Evolutionary conservation across 2,329 filamentous ascomycete species (phyloP).

Genomic region (Diplodia corticola): DNA sequence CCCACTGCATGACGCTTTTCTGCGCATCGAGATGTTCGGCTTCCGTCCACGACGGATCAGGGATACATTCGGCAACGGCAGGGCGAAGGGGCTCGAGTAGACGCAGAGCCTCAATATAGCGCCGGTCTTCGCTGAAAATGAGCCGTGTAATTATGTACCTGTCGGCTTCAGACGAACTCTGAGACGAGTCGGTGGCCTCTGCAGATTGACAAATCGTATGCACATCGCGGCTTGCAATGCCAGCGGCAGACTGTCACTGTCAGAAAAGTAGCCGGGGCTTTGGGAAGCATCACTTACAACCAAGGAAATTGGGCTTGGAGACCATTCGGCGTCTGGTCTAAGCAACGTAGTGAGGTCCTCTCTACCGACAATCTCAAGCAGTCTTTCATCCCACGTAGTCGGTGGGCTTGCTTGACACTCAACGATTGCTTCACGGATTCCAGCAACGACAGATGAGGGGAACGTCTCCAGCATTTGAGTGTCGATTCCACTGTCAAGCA

Average conservation of each 20-base stretch:
- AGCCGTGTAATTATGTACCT: constrained; percentile 77
- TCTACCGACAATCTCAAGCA: constrained; percentile 76
- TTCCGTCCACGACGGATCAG: constrained; percentile 77
- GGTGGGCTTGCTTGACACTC: constrained; percentile 81
- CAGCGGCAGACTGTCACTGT: neutral
- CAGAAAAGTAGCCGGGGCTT: neutral
- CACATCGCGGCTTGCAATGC: constrained; percentile 59
- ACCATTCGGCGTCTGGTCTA: constrained; percentile 46
- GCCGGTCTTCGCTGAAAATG: constrained; percentile 88
- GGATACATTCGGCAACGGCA: constrained; percentile 73
- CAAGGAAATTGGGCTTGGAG: constrained; percentile 30
- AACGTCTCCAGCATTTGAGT: constrained; percentile 72
- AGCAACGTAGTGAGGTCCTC: constrained; percentile 75
- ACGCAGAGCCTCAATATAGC: constrained; percentile 80
- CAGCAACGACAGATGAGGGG: constrained; percentile 78
- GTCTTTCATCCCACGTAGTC: constrained; percentile 67
- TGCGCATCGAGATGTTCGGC: constrained; percentile 87
- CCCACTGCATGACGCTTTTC: constrained; percentile 81
- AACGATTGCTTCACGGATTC: constrained; percentile 81
- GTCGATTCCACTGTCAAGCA: constrained; percentile 70
- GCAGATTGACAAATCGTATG: constrained; percentile 71
- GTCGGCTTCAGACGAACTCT: constrained; percentile 81
- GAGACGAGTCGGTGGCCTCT: constrained; percentile 65
- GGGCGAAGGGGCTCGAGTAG: constrained; percentile 84
- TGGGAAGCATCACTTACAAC: neutral